Evolutionary conservation across 1,284 basidiomycete genomes (phyloP).

Genomic region (Cutaneotrichosporon sp.): DNA sequence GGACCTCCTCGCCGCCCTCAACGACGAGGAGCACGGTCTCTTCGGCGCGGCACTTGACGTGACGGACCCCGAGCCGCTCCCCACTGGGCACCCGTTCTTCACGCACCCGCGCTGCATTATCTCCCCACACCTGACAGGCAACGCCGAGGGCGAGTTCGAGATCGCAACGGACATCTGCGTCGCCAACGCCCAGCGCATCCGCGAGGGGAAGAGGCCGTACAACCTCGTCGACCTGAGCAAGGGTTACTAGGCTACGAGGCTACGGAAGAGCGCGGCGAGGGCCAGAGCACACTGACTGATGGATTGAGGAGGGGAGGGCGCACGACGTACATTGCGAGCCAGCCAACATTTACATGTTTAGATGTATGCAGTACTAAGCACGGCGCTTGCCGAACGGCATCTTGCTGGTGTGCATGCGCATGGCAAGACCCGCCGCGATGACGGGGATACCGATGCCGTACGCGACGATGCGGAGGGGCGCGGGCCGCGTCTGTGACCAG

Average conservation of each 20-base stretch:
- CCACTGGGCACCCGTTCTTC: slow-evolving; percentile 37
- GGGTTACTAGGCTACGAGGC: slow-evolving; percentile 32
- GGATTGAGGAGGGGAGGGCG: too few species aligned
- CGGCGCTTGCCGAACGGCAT: slow-evolving; percentile 31
- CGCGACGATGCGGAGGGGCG: slow-evolving; percentile 33
- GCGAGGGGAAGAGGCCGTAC: slow-evolving; percentile 30
- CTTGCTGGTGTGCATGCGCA: slow-evolving; percentile 40
- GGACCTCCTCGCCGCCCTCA: slow-evolving; percentile 37
- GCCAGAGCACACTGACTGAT: too few species aligned
- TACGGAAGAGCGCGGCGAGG: background rate
- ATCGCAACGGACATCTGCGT: slow-evolving; percentile 47
- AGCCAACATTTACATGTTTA: background rate
- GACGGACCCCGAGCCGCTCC: slow-evolving; percentile 49
- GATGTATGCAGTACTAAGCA: background rate
- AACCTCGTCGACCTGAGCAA: slow-evolving; percentile 39
- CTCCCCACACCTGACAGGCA: slow-evolving; percentile 43
- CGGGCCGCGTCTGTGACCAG: slow-evolving; percentile 31
- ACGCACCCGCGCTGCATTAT: slow-evolving; percentile 42
- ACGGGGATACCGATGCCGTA: slow-evolving; percentile 45
- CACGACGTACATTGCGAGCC: too few species aligned
- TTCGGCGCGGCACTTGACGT: slow-evolving; percentile 47
- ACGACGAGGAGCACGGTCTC: slow-evolving; percentile 29
- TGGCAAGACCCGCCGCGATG: slow-evolving; percentile 35
- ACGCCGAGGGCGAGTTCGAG: slow-evolving; percentile 41
- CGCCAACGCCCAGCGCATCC: slow-evolving; percentile 42